Evolutionary conservation across 2,329 filamentous ascomycete species (phyloP).

Genomic region (Macrophomina pseudophaseolina): DNA sequence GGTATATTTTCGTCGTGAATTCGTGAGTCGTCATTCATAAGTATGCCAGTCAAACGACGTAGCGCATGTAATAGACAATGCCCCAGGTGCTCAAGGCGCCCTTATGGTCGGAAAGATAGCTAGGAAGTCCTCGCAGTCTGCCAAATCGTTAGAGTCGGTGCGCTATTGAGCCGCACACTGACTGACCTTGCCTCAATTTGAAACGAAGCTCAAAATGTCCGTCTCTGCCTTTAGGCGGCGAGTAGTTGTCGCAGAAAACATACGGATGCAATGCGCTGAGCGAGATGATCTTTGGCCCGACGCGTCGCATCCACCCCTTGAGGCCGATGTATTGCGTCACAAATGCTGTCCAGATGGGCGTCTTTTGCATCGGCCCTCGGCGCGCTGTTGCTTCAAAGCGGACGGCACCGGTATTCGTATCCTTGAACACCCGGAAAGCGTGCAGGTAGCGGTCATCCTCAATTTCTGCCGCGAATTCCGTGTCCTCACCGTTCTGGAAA

Average conservation of each 20-base stretch:
- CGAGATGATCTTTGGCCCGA: conserved; percentile 50
- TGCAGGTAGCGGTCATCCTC: conserved; percentile 58
- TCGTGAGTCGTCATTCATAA: conserved; percentile 14
- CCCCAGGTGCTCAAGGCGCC: neutral
- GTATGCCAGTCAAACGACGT: neutral
- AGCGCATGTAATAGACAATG: neutral
- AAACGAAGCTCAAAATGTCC: conserved; percentile 22
- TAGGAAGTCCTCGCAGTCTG: conserved; percentile 19
- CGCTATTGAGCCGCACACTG: neutral
- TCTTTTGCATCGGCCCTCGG: conserved; percentile 57
- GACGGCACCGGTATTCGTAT: conserved; percentile 57
- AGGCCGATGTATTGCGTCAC: conserved; percentile 55
- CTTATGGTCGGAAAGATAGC: neutral
- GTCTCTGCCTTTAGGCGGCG: conserved; percentile 37
- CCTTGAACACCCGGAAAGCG: conserved; percentile 60
- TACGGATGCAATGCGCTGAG: conserved; percentile 58
- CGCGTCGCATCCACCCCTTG: conserved; percentile 54
- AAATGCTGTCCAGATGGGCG: conserved; percentile 67
- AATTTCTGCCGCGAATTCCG: conserved; percentile 59
- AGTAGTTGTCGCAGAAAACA: conserved; percentile 60
- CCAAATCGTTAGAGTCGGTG: neutral
- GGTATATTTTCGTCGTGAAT: conserved; percentile 11
- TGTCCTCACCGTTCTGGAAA: conserved; percentile 51
- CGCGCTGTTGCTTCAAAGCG: conserved; percentile 63
- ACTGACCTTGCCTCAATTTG: conserved; percentile 30